Percentiles rank a stretch among this genome's conserved stretches.
Evolutionary conservation across 768 basidiomycete species (phyloP).

Genomic region (Paxillus ammoniavirescens): DNA sequence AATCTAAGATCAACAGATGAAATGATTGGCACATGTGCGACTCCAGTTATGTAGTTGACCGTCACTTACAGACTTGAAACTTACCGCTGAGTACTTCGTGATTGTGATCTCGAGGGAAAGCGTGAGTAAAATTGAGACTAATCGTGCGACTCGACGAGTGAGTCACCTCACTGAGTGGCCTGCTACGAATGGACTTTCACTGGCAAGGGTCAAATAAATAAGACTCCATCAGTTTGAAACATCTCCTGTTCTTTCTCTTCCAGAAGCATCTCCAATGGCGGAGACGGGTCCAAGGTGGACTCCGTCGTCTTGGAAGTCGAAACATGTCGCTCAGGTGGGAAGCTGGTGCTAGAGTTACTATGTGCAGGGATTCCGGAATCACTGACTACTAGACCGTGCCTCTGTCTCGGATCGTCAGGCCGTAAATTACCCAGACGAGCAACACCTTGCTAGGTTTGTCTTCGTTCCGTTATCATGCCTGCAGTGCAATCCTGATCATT

Average conservation of each 20-base stretch:
- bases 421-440: constrained; percentile 68
- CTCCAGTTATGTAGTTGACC: no score
- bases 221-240: no score
- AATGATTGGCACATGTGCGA: no score
- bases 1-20: no score
- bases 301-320: constrained; percentile 77
- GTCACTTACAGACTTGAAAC: no score
- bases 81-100: no score
- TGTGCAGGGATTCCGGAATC: neutral
- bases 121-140: no score
- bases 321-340: constrained; percentile 71
- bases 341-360: neutral
- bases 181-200: no score
- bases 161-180: no score
- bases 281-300: constrained; percentile 46
- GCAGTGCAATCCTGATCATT: neutral
- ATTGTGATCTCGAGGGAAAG: no score
- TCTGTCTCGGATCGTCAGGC: constrained; percentile 38
- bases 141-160: no score
- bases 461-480: neutral
- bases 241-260: neutral
- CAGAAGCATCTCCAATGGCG: constrained; percentile 10
- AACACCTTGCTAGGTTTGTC: constrained; percentile 55
- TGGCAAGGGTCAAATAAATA: no score
- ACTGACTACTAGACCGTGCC: neutral